phyloP scores from a whole-genome alignment of 2,329 filamentous ascomycete genomes.

The Fusarium sambucinum region DNA sequence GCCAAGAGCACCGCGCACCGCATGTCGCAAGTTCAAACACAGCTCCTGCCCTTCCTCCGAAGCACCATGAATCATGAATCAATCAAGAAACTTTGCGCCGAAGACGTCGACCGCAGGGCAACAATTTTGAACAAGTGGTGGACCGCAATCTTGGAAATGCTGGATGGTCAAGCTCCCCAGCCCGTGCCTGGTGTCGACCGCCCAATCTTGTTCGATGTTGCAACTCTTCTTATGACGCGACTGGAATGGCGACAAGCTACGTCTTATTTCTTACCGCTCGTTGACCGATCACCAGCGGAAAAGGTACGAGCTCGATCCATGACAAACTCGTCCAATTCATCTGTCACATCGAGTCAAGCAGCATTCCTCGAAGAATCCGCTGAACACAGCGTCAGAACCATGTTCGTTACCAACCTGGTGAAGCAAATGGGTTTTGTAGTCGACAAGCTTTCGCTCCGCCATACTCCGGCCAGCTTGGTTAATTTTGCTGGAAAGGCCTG shows the following conservation, averaged over 20 bases:
- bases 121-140: constrained; percentile 92
- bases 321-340: constrained; percentile 68
- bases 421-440: constrained; percentile 89
- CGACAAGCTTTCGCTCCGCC: constrained; percentile 85
- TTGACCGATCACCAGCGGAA: constrained; percentile 65
- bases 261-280: constrained; percentile 73
- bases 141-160: constrained; percentile 82
- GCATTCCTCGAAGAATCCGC: constrained; percentile 73
- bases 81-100: constrained; percentile 72
- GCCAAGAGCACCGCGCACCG: constrained; percentile 79
- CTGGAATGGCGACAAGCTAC: constrained; percentile 86
- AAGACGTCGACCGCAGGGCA: constrained; percentile 84
- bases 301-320: constrained; percentile 59
- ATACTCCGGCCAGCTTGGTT: constrained; percentile 74
- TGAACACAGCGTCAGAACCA: constrained; percentile 88
- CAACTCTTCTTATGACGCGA: constrained; percentile 86
- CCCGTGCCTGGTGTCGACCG: constrained; percentile 87
- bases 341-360: constrained; percentile 74
- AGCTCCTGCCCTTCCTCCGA: constrained; percentile 81
- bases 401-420: constrained; percentile 84
- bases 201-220: constrained; percentile 81
- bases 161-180: constrained; percentile 75
- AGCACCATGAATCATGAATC: constrained; percentile 77
- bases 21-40: constrained; percentile 78
- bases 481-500: constrained; percentile 91